Evolutionary conservation across 1,139 yeast species (phyloP).

Genomic region (Hyphopichia khmerensis): DNA sequence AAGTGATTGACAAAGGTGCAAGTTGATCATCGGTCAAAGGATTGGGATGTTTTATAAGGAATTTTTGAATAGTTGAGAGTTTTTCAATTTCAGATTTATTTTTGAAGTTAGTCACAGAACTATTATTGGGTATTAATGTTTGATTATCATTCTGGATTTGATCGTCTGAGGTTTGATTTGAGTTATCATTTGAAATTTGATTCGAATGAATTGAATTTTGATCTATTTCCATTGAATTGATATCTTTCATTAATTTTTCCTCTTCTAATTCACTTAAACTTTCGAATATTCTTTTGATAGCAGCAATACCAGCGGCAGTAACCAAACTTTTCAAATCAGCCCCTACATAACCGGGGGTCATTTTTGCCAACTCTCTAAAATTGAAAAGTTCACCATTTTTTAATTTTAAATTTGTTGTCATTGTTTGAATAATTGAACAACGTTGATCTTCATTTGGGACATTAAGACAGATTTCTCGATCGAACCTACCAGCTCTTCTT

Average conservation of each 20-base stretch:
- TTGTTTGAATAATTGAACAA: slow-evolving; percentile 68
- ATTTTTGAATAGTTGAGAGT: slow-evolving; percentile 69
- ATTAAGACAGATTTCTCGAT: slow-evolving; percentile 58
- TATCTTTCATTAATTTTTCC: slow-evolving; percentile 12
- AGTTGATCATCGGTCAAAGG: slow-evolving; percentile 77
- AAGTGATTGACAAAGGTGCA: slow-evolving; percentile 68
- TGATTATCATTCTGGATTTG: too few species aligned
- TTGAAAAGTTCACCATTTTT: slow-evolving; percentile 62
- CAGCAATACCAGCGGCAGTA: slow-evolving; percentile 93
- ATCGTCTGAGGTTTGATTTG: too few species aligned
- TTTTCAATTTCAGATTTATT: slow-evolving; percentile 37
- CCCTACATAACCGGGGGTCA: slow-evolving; percentile 98
- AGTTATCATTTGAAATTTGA: not conserved
- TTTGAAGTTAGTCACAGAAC: slow-evolving; percentile 21
- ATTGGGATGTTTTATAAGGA: slow-evolving; percentile 71
- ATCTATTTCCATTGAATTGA: slow-evolving; percentile 44
- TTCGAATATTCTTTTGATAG: slow-evolving; percentile 85
- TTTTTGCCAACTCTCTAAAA: slow-evolving; percentile 71
- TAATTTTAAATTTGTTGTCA: slow-evolving; percentile 66
- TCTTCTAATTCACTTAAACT: slow-evolving; percentile 38
- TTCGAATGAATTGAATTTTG: not conserved
- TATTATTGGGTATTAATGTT: slow-evolving; percentile 8
- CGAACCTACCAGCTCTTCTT: slow-evolving; percentile 51
- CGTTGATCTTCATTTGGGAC: slow-evolving; percentile 92
- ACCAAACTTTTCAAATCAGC: slow-evolving; percentile 94